Percentiles rank a stretch among this genome's conserved stretches.
phyloP scores from a whole-genome alignment of 2,329 filamentous ascomycete genomes.

The Ceratocystis albifundus region DNA sequence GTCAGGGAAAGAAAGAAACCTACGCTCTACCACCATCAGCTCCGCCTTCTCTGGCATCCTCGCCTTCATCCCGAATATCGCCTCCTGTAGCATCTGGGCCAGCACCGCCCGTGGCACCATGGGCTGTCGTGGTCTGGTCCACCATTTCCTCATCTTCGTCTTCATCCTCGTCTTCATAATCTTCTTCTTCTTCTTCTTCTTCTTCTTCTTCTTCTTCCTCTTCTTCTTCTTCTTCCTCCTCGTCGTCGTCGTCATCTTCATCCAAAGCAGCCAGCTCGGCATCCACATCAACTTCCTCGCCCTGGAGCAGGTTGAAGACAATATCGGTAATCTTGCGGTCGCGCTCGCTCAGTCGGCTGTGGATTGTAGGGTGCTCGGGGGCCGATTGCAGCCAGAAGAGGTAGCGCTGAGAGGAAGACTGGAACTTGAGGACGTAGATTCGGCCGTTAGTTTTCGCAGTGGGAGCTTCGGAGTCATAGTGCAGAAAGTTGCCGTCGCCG shows the following conservation, averaged over 20 bases:
- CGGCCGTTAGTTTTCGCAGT: constrained; percentile 67
- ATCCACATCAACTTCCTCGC: constrained; percentile 73
- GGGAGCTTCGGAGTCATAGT: constrained; percentile 53
- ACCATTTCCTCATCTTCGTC: constrained; percentile 29
- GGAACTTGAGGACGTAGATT: constrained; percentile 87
- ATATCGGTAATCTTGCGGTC: constrained; percentile 82
- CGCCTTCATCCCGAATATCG: constrained; percentile 81
- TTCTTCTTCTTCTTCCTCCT: constrained; percentile 57
- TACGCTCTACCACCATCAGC: constrained; percentile 99
- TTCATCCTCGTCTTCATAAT: constrained; percentile 43
- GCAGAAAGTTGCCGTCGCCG: constrained; percentile 72
- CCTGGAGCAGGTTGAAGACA: constrained; percentile 72
- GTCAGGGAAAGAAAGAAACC: constrained; percentile 41
- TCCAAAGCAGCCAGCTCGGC: constrained; percentile 54
- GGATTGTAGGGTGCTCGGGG: constrained; percentile 56
- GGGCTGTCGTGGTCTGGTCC: constrained; percentile 48
- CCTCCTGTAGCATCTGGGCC: constrained; percentile 80
- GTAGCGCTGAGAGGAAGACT: constrained; percentile 78
- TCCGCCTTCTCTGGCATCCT: constrained; percentile 78
- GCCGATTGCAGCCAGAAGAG: constrained; percentile 94
- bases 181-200: constrained; percentile 58
- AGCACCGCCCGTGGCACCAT: constrained; percentile 63
- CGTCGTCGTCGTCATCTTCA: constrained; percentile 42
- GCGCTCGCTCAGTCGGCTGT: constrained; percentile 69
- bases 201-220: constrained; percentile 39